These are phyloP conservation scores for Phytophthora vignae DNA, from an alignment of 352 stramenopile genomes.

Conservation along the genomic window DNA sequence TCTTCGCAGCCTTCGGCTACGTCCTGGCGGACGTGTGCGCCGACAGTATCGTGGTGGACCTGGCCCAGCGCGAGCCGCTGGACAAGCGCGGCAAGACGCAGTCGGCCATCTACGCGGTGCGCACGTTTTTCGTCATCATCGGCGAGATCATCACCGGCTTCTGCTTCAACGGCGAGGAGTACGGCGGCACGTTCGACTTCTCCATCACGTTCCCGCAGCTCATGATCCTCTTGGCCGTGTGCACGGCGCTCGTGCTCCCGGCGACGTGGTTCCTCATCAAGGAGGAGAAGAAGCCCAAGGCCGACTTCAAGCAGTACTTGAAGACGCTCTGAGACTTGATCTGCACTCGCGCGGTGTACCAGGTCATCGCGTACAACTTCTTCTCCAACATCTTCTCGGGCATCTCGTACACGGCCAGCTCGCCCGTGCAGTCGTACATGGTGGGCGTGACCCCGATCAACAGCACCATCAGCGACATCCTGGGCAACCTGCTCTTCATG, in stretches of 20 bases:
- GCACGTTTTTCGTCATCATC: slow-evolving; percentile 54
- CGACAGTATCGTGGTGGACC: slow-evolving; percentile 62
- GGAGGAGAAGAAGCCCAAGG: slow-evolving; percentile 49
- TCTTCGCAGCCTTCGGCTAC: slow-evolving; percentile 51
- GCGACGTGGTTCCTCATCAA: slow-evolving; percentile 62
- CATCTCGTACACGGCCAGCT: slow-evolving; percentile 44
- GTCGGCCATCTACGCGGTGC: slow-evolving; percentile 58
- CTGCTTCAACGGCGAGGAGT: slow-evolving; percentile 54
- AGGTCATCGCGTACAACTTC: slow-evolving; percentile 41
- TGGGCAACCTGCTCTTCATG: slow-evolving; percentile 44
- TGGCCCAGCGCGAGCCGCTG: slow-evolving; percentile 64
- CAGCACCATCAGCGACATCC: slow-evolving; percentile 40
- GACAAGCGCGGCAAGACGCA: slow-evolving; percentile 62
- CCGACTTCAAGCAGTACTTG: slow-evolving; percentile 50
- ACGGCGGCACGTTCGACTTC: slow-evolving; percentile 53
- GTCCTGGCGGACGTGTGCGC: slow-evolving; percentile 49
- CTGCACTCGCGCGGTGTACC: slow-evolving; percentile 37
- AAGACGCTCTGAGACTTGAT: slow-evolving; percentile 40
- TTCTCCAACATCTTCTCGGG: slow-evolving; percentile 50
- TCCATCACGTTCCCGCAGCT: slow-evolving; percentile 53
- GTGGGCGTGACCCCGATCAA: slow-evolving; percentile 46
- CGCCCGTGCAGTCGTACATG: slow-evolving; percentile 45
- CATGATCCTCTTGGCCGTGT: slow-evolving; percentile 56
- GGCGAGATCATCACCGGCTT: slow-evolving; percentile 54
- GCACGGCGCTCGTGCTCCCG: slow-evolving; percentile 43